Base-by-base conservation (phyloP, 495 filamentous ascomycete species). In the Hypoxylon perforatum region DNA sequence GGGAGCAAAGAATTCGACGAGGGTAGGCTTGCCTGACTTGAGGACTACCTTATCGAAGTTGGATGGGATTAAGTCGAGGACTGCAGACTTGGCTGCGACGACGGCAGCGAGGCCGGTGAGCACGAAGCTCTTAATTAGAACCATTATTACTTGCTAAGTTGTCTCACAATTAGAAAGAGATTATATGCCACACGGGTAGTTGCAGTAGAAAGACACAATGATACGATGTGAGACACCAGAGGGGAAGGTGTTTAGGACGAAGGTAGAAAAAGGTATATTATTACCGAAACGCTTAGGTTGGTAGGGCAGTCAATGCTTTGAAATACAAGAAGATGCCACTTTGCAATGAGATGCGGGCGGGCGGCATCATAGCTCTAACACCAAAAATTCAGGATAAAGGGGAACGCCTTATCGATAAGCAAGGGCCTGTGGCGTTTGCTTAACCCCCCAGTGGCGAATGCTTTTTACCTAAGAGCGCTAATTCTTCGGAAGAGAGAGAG, bases 1-100 rank as follows among this genome's bases (percentile, higher is more conserved):
- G 58, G 95, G 95, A 47, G 95, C 95, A 78, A 97, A 99, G 86
- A 99, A 99, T 76, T 99, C 95, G 61, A 99, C 95, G 35, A 99
- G 87, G 0, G 96, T 93, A 25, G 96, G 96, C 82, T 97, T 98
- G 75, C 92, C 92, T 55, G 91, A 93, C 73, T 95, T 85, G 30
- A 98, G 85, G 61, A 97, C 92, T 52, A 96, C 84, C 8, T 89
- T 79, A 78, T 97, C 93, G 76, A 98, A 97, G 81, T 97, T 97
- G 63, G 77, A 78, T 56, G 94, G 93, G 63, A 90, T 87, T 52
- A 98, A 88, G 77, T 97, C 94, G 61, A 93, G 79, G 51, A 97
- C 94, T n/a, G 83, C 81, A 17, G 84, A 87, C 60, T 84, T 83
- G 61, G 82, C 82, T 6, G 80, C 76, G n/a, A 71, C 82, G 7